Evolutionary conservation across 257 asterid genomes (phyloP), one percentile per base, ranked within the genome.

Genomic region (Nicotiana tomentosiformis): DNA sequence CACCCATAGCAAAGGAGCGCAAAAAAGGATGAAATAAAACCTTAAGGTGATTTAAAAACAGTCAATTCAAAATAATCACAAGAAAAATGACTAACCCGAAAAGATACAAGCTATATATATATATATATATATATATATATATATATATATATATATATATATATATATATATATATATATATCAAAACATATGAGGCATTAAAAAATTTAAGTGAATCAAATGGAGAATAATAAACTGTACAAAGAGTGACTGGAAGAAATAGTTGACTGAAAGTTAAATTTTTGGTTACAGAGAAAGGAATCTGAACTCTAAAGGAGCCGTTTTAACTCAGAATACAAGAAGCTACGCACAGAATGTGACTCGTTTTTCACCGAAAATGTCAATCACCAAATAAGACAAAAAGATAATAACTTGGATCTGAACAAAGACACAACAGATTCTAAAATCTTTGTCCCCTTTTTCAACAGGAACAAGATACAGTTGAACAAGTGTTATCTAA

Each of bases 351-450:
- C 14, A 72, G 14, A 72, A 72, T 12, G 78, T 12, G 37, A 72
- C 26, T 23, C 26, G 23, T 33, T 23, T 43, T 82, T 81, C 77
- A 35, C 84, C 68, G 66, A 85, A 82, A 85, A 83, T 53, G 56
- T 26, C 17, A 78, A 49, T 23, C 80, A 49, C 79, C 39, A 72
- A 46, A 60, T 5, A 70, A 72, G 57, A 70, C 5, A 46, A 72
- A 46, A 72, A 72, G 39, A 23, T 23, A 18, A 72, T 72, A 49
- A 46, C 79, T 72, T 72, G 79, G 79, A 72, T 72, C 79, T 72
- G 79, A 72, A 72, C 61, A 46, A 72, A 72, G 61, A 23, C 15
- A 12, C 58, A 46, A 46, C 79, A 46, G 61, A 72, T 46, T 72
- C 39, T 23, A 46, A 0, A 12, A 14, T 4, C 60, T 16, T 55